Conservation (phyloP, 2,329 filamentous ascomycete genomes). For the Nannizziopsis arthrosporioides region DNA sequence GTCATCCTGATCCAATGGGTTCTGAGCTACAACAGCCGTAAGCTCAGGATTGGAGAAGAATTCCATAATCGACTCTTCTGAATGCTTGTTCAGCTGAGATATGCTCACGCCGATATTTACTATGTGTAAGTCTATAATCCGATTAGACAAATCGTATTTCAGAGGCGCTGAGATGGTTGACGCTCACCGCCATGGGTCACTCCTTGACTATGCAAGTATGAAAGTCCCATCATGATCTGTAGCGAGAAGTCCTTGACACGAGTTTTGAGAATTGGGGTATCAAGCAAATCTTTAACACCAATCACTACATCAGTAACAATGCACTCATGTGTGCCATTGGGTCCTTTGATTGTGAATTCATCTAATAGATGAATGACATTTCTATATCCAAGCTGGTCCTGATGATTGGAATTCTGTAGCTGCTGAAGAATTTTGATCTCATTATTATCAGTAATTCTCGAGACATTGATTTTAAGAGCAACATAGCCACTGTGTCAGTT, state of each 20-base stretch:
- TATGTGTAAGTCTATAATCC: not conserved
- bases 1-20: not conserved
- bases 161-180: not conserved
- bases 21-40: not conserved
- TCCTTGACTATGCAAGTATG: slow-evolving; percentile 14
- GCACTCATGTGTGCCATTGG: slow-evolving; percentile 5
- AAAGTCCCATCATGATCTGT: slow-evolving; percentile 9
- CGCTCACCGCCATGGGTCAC: slow-evolving; percentile 14
- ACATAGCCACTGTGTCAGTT: slow-evolving; percentile 1
- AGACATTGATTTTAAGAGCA: slow-evolving; percentile 4
- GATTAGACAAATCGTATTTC: not conserved
- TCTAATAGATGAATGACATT: slow-evolving; percentile 1
- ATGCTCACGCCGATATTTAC: not conserved
- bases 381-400: not conserved
- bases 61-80: not conserved
- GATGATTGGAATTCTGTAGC: not conserved
- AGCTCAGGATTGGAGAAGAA: not conserved
- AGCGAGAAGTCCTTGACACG: not conserved
- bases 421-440: not conserved
- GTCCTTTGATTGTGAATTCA: slow-evolving; percentile 6
- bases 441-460: slow-evolving; percentile 3
- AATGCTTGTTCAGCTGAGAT: not conserved
- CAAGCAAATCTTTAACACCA: not conserved
- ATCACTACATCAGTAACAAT: slow-evolving; percentile 4
- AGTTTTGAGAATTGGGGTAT: not conserved